Conservation (phyloP, 2,329 filamentous ascomycete genomes). For the Pyrenophora tritici-repentis region DNA sequence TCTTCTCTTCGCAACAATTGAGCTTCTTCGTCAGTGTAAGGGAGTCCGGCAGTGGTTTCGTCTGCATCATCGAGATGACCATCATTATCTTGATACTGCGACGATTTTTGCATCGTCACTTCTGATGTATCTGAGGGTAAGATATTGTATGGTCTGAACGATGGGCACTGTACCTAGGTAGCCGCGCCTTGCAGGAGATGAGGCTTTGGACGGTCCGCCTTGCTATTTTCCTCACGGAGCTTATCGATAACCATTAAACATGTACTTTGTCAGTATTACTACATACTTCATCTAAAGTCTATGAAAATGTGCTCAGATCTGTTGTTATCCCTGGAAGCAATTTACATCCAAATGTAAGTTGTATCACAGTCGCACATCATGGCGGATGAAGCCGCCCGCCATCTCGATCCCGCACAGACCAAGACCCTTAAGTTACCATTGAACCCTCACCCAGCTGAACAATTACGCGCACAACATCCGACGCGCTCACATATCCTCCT, state of each 20-base stretch:
- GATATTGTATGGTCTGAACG: not conserved
- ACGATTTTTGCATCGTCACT: conserved; percentile 5
- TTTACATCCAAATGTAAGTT: not conserved
- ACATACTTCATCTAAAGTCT: not conserved
- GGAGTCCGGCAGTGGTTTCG: conserved; percentile 8
- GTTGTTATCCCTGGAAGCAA: not conserved
- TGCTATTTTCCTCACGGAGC: not conserved
- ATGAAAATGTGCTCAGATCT: not conserved
- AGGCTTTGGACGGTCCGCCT: not conserved
- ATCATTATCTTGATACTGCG: not conserved
- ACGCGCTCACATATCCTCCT: not conserved
- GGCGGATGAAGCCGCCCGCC: not conserved
- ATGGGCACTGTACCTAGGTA: conserved; percentile 4
- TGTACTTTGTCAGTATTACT: too few relatives aligned
- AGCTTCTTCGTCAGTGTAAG: conserved; percentile 35
- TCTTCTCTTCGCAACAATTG: conserved; percentile 34
- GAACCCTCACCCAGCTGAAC: not conserved
- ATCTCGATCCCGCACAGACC: conserved; percentile 7
- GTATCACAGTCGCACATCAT: not conserved
- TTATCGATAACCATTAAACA: conserved; percentile 5
- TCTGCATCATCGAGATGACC: conserved; percentile 7
- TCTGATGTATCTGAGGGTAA: not conserved
- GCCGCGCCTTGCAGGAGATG: not conserved
- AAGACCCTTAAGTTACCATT: not conserved
- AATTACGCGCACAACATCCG: not conserved